Base-by-base conservation (phyloP, 2,329 filamentous ascomycete species). In the Xylariaceae sp. region DNA sequence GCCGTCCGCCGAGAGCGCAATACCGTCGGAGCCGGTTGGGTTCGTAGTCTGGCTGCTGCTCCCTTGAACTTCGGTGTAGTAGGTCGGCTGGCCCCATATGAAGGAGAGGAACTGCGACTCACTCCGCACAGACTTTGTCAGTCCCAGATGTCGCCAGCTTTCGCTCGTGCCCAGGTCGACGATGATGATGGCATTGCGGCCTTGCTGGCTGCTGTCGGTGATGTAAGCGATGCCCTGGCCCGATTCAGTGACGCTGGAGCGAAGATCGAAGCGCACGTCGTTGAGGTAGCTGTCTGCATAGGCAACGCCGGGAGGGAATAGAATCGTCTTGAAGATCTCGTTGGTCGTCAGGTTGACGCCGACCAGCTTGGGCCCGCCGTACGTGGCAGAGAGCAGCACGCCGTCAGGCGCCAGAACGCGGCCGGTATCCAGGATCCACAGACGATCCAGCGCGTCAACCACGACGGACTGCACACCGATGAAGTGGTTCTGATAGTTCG, bases 371-470 rank as follows among this genome's bases (percentile, higher is more conserved):
- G 77, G 75, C 0, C 79, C 78, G 34, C 78, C 78, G 26, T 71
- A 70, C 1, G 70, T 66, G 0, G 77, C 71, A 0, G 65, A 61
- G 9, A 79, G 69, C 10, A 79, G 71, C 0, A 71, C 73, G 4
- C 74, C 74, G 42, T 77, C 70, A 9, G 54, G 48, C 10, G 55
- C 56, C 12, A 52, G 46, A 16, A 62, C 62, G 8, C 77, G 71
- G 8, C 77, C 78, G 2, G 77, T 80, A 57, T 81, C 78, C 7
- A 80, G 71, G 48, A 80, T 74, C 77, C 77, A 80, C 18, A 80
- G 70, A 6, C 75, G 71, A 62, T 80, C 76, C 2, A 67, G 62
- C 0, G 76, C 59, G 56, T 81, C 77, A 16, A 80, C 70, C 10
- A 80, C 76, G 1, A 80, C 75, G 37, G 71, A 76, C 61, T 80